Percentiles rank a stretch among this genome's conserved stretches.
Evolutionary conservation across 1,284 basidiomycete genomes (phyloP).

Genomic region (Inonotus hispidus): DNA sequence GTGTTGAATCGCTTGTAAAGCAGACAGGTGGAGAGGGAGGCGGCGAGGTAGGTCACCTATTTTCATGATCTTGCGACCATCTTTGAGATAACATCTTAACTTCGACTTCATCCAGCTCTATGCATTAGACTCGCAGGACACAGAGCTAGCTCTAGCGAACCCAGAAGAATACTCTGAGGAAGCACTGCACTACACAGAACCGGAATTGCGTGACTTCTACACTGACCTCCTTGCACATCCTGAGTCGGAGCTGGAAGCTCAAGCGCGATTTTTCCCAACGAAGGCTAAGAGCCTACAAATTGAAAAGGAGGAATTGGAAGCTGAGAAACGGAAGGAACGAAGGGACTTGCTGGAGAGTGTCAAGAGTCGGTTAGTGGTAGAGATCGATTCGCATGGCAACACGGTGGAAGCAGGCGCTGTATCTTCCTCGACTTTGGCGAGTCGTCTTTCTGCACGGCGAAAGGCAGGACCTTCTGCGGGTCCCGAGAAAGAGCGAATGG

Average conservation of each 20-base stretch:
- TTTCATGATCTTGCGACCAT: neutral
- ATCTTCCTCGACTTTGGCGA: neutral
- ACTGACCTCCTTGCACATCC: slow-evolving; percentile 15
- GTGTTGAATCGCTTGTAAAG: slow-evolving; percentile 1
- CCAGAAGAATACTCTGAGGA: neutral
- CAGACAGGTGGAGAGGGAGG: neutral
- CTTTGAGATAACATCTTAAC: neutral
- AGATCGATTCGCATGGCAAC: neutral
- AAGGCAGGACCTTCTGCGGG: neutral
- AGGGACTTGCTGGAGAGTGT: neutral
- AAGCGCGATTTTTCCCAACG: neutral
- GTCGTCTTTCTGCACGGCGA: neutral
- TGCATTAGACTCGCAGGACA: neutral
- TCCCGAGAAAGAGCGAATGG: neutral
- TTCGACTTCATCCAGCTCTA: neutral
- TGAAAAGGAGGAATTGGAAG: neutral
- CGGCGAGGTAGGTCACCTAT: neutral
- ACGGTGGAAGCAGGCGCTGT: neutral
- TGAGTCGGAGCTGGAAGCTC: neutral
- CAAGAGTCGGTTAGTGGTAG: neutral
- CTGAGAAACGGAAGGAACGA: neutral
- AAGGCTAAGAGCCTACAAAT: neutral
- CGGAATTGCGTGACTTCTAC: slow-evolving; percentile 9
- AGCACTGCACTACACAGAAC: slow-evolving; percentile 6
- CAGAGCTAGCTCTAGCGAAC: neutral